Evolutionary conservation across 805 yeast genomes (phyloP).

Genomic region (Metschnikowia proteae): DNA sequence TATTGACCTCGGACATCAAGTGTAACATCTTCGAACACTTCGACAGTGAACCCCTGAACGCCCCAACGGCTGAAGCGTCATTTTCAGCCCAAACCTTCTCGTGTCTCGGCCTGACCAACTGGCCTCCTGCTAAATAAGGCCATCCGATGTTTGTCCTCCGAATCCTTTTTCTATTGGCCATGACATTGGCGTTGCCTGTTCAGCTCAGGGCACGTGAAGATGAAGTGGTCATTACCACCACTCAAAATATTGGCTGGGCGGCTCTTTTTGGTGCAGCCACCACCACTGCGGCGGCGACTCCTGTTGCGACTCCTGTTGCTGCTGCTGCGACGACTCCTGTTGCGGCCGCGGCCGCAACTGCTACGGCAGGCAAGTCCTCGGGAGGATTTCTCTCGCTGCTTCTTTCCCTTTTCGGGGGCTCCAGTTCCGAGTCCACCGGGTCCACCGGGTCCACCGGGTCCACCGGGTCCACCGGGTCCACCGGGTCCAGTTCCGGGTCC

Average conservation of each 20-base stretch:
- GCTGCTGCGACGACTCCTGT: conserved; percentile 6
- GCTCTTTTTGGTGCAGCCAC: conserved; percentile 10
- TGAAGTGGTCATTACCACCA: conserved; percentile 7
- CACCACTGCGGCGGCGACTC: conserved; percentile 1
- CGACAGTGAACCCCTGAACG: no score
- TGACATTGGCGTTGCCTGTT: conserved; percentile 11
- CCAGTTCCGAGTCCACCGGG: neutral
- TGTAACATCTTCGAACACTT: no score
- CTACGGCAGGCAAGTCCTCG: conserved; percentile 1
- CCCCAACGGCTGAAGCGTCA: no score
- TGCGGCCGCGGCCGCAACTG: conserved; percentile 3
- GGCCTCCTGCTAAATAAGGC: no score
- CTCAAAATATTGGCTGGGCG: conserved; percentile 13
- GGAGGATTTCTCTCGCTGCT: conserved; percentile 7
- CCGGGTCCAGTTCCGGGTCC: neutral
- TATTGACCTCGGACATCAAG: no score
- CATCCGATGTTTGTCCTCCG: conserved; percentile 5
- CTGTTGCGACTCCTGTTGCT: neutral
- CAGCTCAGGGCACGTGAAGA: conserved; percentile 1
- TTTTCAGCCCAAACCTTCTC: no score
- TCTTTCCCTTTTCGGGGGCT: conserved; percentile 4
- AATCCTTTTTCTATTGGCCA: conserved; percentile 6
- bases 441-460: neutral
- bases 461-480: neutral
- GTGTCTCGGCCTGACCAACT: no score